Base-by-base conservation (phyloP, 129 eudicot species). In the Pittosporum tobira region DNA sequence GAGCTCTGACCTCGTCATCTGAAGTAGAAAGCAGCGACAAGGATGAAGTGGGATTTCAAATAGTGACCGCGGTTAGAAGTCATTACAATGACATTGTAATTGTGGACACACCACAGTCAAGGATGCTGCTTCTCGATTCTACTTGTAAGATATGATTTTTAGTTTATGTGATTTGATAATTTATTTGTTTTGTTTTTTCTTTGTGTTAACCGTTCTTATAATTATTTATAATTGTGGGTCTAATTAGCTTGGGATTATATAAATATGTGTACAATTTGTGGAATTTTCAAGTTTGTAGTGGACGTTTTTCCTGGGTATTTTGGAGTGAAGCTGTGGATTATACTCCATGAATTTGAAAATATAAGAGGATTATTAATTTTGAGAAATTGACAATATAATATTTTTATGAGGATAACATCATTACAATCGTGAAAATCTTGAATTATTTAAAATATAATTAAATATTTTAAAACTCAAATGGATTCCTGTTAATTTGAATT, bases 91-190 rank as follows among this genome's bases (percentile, higher is more conserved):
- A 80, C 57, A 83, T 91, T 3, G 68, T 87, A 4, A 87, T 91
- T 44, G 36, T 91, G 5, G 94, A 91, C 7, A 76, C 88, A 2
- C 56, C 81, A 28, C 63, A 83, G 1, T 81, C 91, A 6, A 77
- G 87, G 65, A 67, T 91, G 66, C 80, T 91, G 59, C 84, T 91
- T 16, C 91, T 91, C 42, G 99, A 91, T 66, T 71, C 88, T 19
- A 80, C 85, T 46, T 59, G 96, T 88, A 83, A 55, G 25, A 8
- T n/a, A n/a, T n/a, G n/a, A n/a, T n/a, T 55, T 55, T 19, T 2
- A 40, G n/a, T 40, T 40, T 40, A 10, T 10, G 16, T 40, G 2
- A 10, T 40, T 13, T 40, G 11, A 40, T 48, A 52, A 15, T 3
- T 23, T 26, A 4, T 20, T 11, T 28, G 62, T 46, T 22, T 42